Conservation (phyloP, 768 basidiomycete genomes). For the Leccinellum rugosiceps region DNA sequence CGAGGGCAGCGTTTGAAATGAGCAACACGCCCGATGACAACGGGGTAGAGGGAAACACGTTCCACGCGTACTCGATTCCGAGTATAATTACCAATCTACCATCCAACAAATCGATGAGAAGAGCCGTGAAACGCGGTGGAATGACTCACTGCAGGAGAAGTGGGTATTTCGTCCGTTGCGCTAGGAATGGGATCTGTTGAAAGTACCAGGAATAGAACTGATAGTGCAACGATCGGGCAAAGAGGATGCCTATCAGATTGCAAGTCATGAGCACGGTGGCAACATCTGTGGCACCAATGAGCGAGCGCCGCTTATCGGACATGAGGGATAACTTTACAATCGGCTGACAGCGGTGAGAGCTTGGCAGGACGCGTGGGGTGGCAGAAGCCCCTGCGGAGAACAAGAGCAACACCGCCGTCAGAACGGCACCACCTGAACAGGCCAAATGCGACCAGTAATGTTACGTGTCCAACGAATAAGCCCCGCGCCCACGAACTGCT, state of each 20-base stretch:
- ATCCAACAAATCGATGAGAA: neutral
- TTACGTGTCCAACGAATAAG: slow-evolving; percentile 66
- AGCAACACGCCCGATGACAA: slow-evolving; percentile 59
- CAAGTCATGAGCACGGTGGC: slow-evolving; percentile 84
- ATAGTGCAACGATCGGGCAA: slow-evolving; percentile 93
- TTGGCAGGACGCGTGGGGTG: slow-evolving; percentile 50
- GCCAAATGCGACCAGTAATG: slow-evolving; percentile 61
- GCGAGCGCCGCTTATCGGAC: slow-evolving; percentile 4
- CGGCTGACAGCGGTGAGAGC: slow-evolving; percentile 45
- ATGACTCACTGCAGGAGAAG: slow-evolving; percentile 53
- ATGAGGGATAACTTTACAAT: slow-evolving; percentile 49
- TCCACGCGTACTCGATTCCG: slow-evolving; percentile 83
- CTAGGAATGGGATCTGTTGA: slow-evolving; percentile 81
- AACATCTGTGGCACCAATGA: slow-evolving; percentile 51
- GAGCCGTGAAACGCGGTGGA: neutral
- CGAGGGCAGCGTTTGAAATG: slow-evolving; percentile 46
- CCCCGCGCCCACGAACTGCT: slow-evolving; percentile 55
- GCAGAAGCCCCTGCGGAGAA: slow-evolving; percentile 54
- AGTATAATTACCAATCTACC: slow-evolving; percentile 57
- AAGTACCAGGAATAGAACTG: slow-evolving; percentile 99
- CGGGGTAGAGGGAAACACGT: slow-evolving; percentile 76
- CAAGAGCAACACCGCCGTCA: slow-evolving; percentile 61
- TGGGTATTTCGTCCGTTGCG: slow-evolving; percentile 71
- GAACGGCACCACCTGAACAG: slow-evolving; percentile 69
- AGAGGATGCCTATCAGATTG: slow-evolving; percentile 88